These are phyloP conservation scores for Solanum etuberosum DNA, from an alignment of 257 asterid genomes.

Conservation along the genomic window DNA sequence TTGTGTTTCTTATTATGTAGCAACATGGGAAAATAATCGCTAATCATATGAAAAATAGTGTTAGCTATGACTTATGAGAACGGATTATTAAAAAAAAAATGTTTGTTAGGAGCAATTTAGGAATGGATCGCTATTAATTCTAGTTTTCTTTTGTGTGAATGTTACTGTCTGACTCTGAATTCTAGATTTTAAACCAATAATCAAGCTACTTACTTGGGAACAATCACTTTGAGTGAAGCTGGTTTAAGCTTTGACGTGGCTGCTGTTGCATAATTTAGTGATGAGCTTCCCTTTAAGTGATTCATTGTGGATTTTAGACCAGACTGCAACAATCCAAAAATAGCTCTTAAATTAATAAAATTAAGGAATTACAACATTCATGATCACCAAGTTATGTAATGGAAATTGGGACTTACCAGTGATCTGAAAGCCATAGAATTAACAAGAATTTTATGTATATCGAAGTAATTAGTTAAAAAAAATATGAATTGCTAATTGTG, in stretches of 20 bases:
- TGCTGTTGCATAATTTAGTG: slow-evolving; percentile 10
- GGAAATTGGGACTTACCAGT: neutral
- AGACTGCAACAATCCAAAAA: slow-evolving; percentile 1
- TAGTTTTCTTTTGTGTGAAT: too few relatives aligned
- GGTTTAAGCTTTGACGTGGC: slow-evolving; percentile 17
- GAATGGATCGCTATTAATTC: too few relatives aligned
- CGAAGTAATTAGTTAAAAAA: neutral
- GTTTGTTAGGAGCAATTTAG: too few relatives aligned
- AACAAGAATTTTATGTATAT: neutral
- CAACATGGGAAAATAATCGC: too few relatives aligned
- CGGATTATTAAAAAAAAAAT: too few relatives aligned
- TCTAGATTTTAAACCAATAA: too few relatives aligned
- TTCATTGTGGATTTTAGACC: slow-evolving; percentile 1
- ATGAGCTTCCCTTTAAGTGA: slow-evolving; percentile 12
- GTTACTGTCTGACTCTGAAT: too few relatives aligned
- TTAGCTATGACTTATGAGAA: too few relatives aligned
- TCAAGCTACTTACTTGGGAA: slow-evolving; percentile 12
- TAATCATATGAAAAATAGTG: too few relatives aligned
- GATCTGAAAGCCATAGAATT: slow-evolving; percentile 4
- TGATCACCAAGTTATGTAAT: neutral
- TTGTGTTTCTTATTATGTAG: too few relatives aligned
- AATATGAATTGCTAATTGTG: neutral
- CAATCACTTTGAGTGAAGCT: slow-evolving; percentile 8
- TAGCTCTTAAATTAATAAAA: neutral
- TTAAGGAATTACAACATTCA: neutral